Base-by-base conservation (phyloP, 805 yeast species). In the Isabelozyma gotoi region DNA sequence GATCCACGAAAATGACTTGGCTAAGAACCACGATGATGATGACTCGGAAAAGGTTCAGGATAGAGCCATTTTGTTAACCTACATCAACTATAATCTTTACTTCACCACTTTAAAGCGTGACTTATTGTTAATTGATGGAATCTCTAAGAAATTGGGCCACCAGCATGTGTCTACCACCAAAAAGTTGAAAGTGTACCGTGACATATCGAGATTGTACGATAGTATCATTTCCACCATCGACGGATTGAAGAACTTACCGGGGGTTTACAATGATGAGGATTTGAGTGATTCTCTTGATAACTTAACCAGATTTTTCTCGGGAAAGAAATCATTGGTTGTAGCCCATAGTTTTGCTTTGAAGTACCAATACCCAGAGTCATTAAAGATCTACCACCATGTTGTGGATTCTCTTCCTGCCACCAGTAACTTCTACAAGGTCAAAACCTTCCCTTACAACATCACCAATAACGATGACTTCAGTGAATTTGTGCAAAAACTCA, bases 261-360 rank as follows among this genome's bases (percentile, higher is more conserved):
- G 98, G 73, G 96, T 92, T 15, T 82, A 85, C 57, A 87, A 88
- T 41, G 96, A 89, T 59, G 94, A 86, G 41, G 82, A 76, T 17
- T 72, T 92, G 42, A 60, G 69, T 48, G 65, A 67, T 5, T 78
- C 84, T 7, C 68, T 94, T 36, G 73, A 70, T 10, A 52, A 73
- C 12, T 65, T 88, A 52, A 65, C 68, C 21, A 55, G 59, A 7
- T 80, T 70, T 47, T 86, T 76, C 60, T 53, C 56, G n/a, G 65
- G 76, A 32, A 52, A 63, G 40, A 78, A 78, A 51, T 55, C 73
- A 11, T 52, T 64, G 20, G 60, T 68, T 15, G 56, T 85, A 15
- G 78, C 83, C 6, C 62, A 68, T 18, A 65, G 73, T 6, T 80
- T 72, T 50, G 62, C 74, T 36, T 49, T 67, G 11, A 57, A 64